Conservation (phyloP, 164 flowering plant genomes). For the Vitis cinerea region DNA sequence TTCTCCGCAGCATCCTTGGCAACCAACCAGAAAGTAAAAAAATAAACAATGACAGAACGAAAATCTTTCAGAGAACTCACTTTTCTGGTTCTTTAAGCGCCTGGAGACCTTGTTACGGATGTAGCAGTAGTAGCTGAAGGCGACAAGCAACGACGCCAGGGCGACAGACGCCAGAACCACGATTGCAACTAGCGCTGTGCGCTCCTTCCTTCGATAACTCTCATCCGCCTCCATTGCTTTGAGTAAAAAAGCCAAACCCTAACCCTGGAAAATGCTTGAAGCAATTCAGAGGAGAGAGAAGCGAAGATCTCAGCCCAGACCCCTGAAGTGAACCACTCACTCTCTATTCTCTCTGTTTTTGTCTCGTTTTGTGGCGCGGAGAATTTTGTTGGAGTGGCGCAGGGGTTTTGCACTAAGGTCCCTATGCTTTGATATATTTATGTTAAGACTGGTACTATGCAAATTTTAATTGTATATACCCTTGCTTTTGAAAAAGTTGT, state of each 20-base stretch:
- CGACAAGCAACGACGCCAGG: conserved; percentile 64
- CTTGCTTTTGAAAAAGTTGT: too few species aligned
- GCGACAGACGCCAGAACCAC: conserved; percentile 69
- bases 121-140: conserved; percentile 92
- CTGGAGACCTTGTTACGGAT: conserved; percentile 70
- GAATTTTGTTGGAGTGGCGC: neutral
- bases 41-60: neutral
- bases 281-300: neutral
- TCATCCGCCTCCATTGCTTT: conserved; percentile 27
- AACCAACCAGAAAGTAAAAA: neutral
- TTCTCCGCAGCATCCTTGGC: too few species aligned
- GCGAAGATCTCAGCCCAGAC: too few species aligned
- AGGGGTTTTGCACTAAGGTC: conserved; percentile 1
- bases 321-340: neutral
- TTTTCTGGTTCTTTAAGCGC: conserved; percentile 35
- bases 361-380: conserved; percentile 22
- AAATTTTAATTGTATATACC: too few species aligned
- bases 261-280: neutral
- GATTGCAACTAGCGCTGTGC: conserved; percentile 45
- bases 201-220: conserved; percentile 47
- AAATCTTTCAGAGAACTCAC: conserved; percentile 28
- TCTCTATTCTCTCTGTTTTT: neutral
- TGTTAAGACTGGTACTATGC: too few species aligned
- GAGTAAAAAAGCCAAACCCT: neutral
- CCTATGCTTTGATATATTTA: too few species aligned